Percentiles rank a stretch among this genome's conserved stretches.
Evolutionary conservation across 148 eudicot genomes (phyloP).

Genomic region (Suaeda aralocaspica): DNA sequence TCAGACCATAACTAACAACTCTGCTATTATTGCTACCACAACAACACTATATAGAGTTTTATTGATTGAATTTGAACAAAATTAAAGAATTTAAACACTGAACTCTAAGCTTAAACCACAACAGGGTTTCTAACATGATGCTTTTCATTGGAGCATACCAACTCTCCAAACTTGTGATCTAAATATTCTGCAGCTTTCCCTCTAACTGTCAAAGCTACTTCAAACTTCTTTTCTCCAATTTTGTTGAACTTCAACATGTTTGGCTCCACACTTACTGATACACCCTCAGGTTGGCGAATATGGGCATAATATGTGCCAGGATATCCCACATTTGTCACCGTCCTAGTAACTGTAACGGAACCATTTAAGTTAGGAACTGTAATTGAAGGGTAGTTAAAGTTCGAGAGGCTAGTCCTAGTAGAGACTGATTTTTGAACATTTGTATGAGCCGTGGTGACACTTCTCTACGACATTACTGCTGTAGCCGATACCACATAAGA

Average conservation of each 20-base stretch:
- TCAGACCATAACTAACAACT: too few species aligned
- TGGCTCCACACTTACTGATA: slow-evolving; percentile 37
- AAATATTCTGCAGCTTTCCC: neutral
- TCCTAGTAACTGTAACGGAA: slow-evolving; percentile 38
- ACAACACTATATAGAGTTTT: too few species aligned
- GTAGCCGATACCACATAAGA: slow-evolving; percentile 52
- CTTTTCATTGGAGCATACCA: slow-evolving; percentile 48
- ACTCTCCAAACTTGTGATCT: slow-evolving; percentile 35
- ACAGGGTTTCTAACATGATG: slow-evolving; percentile 31
- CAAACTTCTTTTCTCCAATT: slow-evolving; percentile 45
- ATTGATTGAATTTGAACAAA: too few species aligned
- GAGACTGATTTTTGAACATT: slow-evolving; percentile 29
- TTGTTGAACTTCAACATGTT: slow-evolving; percentile 29
- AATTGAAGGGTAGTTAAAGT: slow-evolving; percentile 54
- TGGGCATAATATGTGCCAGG: slow-evolving; percentile 36
- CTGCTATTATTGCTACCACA: too few species aligned
- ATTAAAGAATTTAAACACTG: too few species aligned
- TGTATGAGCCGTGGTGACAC: slow-evolving; percentile 16
- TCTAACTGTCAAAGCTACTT: slow-evolving; percentile 26
- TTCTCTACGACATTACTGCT: slow-evolving; percentile 23
- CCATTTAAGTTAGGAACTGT: slow-evolving; percentile 34
- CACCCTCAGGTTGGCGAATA: slow-evolving; percentile 32
- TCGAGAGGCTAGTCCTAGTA: neutral
- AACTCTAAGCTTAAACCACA: neutral
- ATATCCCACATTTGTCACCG: slow-evolving; percentile 48